Evolutionary conservation across 1,139 yeast genomes (phyloP).

Genomic region (Yamadazyma friedrichii): DNA sequence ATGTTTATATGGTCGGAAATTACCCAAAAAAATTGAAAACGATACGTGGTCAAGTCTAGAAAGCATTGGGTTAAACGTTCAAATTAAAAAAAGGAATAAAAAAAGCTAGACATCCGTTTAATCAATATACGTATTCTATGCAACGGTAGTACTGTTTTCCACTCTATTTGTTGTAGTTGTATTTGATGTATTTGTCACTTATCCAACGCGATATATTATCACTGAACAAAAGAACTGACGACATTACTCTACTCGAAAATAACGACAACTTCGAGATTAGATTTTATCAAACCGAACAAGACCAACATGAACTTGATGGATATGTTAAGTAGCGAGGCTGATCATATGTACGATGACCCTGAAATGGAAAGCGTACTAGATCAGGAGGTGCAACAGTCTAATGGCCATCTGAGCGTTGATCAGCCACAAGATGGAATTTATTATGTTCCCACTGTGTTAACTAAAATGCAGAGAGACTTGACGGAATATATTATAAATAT

Average conservation of each 20-base stretch:
- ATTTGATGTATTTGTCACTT: neutral
- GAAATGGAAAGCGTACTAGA: slow-evolving; percentile 12
- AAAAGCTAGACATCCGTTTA: neutral
- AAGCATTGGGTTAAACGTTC: slow-evolving; percentile 42
- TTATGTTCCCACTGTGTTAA: slow-evolving; percentile 55
- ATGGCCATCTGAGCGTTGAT: neutral
- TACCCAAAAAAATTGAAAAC: slow-evolving; percentile 63
- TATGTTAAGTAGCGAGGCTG: slow-evolving; percentile 26
- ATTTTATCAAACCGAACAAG: neutral
- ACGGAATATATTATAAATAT: slow-evolving; percentile 52
- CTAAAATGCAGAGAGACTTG: slow-evolving; percentile 56
- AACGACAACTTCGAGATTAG: neutral
- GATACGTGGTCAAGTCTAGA: slow-evolving; percentile 69
- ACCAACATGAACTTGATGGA: slow-evolving; percentile 37
- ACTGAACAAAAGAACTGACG: neutral
- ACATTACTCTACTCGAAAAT: neutral
- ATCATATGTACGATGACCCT: slow-evolving; percentile 11
- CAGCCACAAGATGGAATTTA: slow-evolving; percentile 30
- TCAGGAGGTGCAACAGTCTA: slow-evolving; percentile 4
- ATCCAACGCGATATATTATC: too few species aligned
- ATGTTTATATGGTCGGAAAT: slow-evolving; percentile 87
- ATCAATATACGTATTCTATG: neutral
- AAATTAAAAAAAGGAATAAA: slow-evolving; percentile 33
- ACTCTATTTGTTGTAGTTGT: too few species aligned
- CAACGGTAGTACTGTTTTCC: neutral